A percentile compares a stretch with the other conserved stretches of the same genome.
These are phyloP conservation scores for Protomyces lactucae-debilis DNA, from an alignment of 1,139 yeast genomes.

Conservation along the genomic window DNA sequence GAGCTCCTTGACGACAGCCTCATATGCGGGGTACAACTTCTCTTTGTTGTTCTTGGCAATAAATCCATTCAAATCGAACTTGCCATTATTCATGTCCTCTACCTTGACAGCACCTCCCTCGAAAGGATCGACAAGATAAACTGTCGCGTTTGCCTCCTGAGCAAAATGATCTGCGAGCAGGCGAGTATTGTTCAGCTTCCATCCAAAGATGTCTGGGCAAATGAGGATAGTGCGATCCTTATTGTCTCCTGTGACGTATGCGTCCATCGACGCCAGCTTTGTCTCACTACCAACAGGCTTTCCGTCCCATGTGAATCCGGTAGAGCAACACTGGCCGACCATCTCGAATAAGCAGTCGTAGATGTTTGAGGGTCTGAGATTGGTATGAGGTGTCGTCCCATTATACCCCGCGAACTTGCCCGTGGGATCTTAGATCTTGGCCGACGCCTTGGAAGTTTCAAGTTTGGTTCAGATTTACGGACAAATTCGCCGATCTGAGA, in stretches of 20 bases:
- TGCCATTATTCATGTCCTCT: not conserved
- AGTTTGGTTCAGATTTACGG: too few relatives aligned
- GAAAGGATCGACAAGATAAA: slow-evolving; percentile 1
- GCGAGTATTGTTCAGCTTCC: slow-evolving; percentile 6
- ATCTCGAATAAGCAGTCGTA: not conserved
- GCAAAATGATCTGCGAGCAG: slow-evolving; percentile 8
- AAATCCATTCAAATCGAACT: not conserved
- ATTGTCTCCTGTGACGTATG: slow-evolving; percentile 2
- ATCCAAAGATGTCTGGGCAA: slow-evolving; percentile 3
- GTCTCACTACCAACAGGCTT: not conserved
- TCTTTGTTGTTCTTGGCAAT: slow-evolving; percentile 2
- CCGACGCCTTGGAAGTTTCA: too few relatives aligned
- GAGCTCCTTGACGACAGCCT: not conserved
- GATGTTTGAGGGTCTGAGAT: not conserved
- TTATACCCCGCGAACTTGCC: too few relatives aligned
- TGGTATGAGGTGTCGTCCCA: not conserved
- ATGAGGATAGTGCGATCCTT: slow-evolving; percentile 9
- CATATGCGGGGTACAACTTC: not conserved
- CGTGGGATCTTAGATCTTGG: too few relatives aligned
- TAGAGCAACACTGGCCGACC: slow-evolving; percentile 2
- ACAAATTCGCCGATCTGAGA: too few relatives aligned
- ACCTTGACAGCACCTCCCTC: not conserved
- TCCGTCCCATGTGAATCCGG: not conserved
- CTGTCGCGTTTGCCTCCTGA: not conserved
- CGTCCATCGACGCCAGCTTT: not conserved